Evolutionary conservation across 495 filamentous ascomycete genomes (phyloP).

Genomic region (Pyronema domesticum): DNA sequence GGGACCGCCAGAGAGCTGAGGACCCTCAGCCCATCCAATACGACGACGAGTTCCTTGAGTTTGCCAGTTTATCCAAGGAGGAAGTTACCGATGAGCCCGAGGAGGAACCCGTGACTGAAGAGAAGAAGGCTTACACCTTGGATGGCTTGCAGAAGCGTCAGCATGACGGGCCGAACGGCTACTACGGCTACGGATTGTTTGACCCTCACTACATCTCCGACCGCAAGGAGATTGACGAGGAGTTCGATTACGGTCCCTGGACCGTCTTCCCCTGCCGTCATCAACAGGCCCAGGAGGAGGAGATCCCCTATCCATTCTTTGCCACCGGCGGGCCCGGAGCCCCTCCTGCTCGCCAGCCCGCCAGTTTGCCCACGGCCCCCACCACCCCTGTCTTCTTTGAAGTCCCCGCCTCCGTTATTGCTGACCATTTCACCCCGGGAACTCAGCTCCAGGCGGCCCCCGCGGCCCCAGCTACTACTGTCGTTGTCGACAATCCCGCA

Average conservation of each 20-base stretch:
- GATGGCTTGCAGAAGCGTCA: background rate
- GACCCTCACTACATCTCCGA: background rate
- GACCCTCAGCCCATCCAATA: constrained; percentile 1
- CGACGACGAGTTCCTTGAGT: constrained; percentile 4
- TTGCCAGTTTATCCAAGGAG: constrained; percentile 1
- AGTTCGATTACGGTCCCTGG: no score
- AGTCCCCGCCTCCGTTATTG: no score
- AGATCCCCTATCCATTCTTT: background rate
- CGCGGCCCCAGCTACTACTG: background rate
- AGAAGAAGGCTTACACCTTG: background rate
- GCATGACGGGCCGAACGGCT: background rate
- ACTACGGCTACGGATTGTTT: background rate
- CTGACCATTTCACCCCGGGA: no score
- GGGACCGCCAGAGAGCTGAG: background rate
- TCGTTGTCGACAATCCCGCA: background rate
- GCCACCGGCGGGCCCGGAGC: background rate
- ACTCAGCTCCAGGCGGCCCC: background rate
- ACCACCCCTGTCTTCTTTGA: background rate
- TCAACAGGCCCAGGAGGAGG: no score
- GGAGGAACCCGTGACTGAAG: background rate
- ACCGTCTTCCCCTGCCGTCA: no score
- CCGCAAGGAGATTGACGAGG: no score
- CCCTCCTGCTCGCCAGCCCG: background rate
- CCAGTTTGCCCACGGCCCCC: background rate
- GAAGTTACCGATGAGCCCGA: background rate